Evolutionary conservation across 805 yeast species (phyloP).

Genomic region (Yarrowia alimentaria): DNA sequence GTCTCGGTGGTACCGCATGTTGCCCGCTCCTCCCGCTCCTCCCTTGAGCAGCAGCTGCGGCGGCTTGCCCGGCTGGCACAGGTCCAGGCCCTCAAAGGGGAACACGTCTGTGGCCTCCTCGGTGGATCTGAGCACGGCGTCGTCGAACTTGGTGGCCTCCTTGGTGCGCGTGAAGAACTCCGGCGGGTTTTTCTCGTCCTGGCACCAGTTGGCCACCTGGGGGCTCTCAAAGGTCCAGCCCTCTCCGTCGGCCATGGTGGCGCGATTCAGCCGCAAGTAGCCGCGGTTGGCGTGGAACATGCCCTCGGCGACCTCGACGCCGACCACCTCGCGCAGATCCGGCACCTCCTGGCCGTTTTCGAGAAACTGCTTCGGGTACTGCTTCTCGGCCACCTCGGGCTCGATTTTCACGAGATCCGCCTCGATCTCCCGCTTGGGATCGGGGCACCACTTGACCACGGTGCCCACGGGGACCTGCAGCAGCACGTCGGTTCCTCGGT

Average conservation of each 20-base stretch:
- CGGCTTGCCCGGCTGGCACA: constrained; percentile 50
- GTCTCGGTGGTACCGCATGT: constrained; percentile 87
- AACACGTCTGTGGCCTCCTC: constrained; percentile 67
- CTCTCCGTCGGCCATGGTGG: constrained; percentile 62
- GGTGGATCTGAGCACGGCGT: constrained; percentile 52
- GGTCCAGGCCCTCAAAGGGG: constrained; percentile 81
- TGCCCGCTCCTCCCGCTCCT: constrained; percentile 93
- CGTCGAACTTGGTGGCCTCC: constrained; percentile 63
- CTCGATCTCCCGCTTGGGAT: constrained; percentile 46
- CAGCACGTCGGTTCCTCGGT: constrained; percentile 71
- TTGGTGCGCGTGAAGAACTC: constrained; percentile 67
- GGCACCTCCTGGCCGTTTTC: constrained; percentile 31
- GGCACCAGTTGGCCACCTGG: constrained; percentile 49
- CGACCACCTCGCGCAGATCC: constrained; percentile 29
- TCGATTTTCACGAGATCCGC: constrained; percentile 32
- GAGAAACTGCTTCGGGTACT: constrained; percentile 27
- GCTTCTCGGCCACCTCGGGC: constrained; percentile 12
- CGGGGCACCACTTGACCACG: constrained; percentile 77
- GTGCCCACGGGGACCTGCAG: constrained; percentile 93
- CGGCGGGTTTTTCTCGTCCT: constrained; percentile 6
- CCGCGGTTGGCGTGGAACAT: constrained; percentile 29
- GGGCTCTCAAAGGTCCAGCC: constrained; percentile 87
- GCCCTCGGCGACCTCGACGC: constrained; percentile 34
- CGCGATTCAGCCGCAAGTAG: constrained; percentile 57
- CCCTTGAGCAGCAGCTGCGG: constrained; percentile 76